Conservation (phyloP, 2,329 filamentous ascomycete species). For the Drechslerella coelobrocha region DNA sequence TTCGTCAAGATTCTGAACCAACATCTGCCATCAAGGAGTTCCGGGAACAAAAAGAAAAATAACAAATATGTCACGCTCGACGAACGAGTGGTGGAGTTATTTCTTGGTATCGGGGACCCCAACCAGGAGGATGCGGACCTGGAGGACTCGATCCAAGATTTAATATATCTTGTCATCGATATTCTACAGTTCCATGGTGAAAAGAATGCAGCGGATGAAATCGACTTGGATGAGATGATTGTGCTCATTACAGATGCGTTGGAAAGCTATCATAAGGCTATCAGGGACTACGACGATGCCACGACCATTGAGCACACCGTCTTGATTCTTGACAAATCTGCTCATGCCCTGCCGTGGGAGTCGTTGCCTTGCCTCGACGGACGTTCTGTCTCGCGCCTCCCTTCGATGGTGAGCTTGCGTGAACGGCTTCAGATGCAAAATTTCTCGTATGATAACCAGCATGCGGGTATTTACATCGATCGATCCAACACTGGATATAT, state of each 20-base stretch:
- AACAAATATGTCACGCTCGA: conserved; percentile 62
- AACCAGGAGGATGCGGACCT: conserved; percentile 72
- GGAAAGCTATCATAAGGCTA: conserved; percentile 70
- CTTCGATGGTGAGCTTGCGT: conserved; percentile 81
- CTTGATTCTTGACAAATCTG: conserved; percentile 85
- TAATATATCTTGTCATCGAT: conserved; percentile 95
- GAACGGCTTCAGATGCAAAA: conserved; percentile 69
- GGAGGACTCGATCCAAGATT: conserved; percentile 86
- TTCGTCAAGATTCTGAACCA: conserved; percentile 82
- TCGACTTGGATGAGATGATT: conserved; percentile 91
- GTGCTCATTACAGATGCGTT: conserved; percentile 87
- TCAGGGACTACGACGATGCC: conserved; percentile 56
- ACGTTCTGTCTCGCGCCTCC: conserved; percentile 82
- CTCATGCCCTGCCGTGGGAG: conserved; percentile 95
- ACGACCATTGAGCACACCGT: conserved; percentile 73
- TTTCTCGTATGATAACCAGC: conserved; percentile 54
- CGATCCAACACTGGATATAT: conserved; percentile 68
- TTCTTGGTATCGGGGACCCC: conserved; percentile 81
- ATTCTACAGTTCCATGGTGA: conserved; percentile 97
- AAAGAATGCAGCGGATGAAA: conserved; percentile 94
- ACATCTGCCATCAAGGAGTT: conserved; percentile 77
- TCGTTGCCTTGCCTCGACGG: conserved; percentile 84
- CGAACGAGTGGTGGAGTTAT: conserved; percentile 78
- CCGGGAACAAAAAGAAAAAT: conserved; percentile 63
- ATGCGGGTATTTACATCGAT: conserved; percentile 65